These are phyloP conservation scores for Cytospora mali DNA, from an alignment of 2,329 filamentous ascomycete species.

Conservation along the genomic window DNA sequence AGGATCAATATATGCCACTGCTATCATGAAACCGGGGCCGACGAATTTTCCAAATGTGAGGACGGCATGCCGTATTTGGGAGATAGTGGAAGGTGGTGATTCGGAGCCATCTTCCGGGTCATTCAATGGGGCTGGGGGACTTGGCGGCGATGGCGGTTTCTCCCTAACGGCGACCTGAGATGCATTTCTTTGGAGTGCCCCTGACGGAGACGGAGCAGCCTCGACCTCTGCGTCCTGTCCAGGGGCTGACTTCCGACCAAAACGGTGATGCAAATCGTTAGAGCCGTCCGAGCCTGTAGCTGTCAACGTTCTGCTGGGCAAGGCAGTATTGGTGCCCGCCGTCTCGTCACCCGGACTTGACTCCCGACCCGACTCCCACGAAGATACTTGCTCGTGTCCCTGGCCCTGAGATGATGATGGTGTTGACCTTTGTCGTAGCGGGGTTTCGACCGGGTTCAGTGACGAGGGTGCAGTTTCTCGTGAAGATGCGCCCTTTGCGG, in stretches of 20 bases:
- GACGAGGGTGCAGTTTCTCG: background rate
- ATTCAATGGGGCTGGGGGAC: background rate
- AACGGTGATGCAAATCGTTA: background rate
- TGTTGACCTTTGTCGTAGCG: background rate
- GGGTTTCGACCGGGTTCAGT: background rate
- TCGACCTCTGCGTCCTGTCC: background rate
- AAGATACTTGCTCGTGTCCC: background rate
- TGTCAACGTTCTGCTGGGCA: background rate
- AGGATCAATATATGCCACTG: constrained; percentile 62
- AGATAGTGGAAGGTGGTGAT: constrained; percentile 22
- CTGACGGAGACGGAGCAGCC: background rate
- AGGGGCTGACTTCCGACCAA: background rate
- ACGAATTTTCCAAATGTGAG: constrained; percentile 60
- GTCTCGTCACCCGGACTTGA: background rate
- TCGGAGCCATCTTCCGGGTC: background rate
- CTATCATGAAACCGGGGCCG: constrained; percentile 68
- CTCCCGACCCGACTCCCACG: background rate
- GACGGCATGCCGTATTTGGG: constrained; percentile 36
- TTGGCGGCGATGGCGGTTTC: background rate
- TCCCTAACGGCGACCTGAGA: background rate
- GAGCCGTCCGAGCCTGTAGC: constrained; percentile 1
- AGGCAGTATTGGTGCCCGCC: background rate
- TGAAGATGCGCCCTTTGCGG: background rate
- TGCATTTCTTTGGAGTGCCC: background rate
- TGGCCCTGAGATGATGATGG: background rate